phyloP scores from a whole-genome alignment of 163 green algal species.

The Scenedesmus sp. region DNA sequence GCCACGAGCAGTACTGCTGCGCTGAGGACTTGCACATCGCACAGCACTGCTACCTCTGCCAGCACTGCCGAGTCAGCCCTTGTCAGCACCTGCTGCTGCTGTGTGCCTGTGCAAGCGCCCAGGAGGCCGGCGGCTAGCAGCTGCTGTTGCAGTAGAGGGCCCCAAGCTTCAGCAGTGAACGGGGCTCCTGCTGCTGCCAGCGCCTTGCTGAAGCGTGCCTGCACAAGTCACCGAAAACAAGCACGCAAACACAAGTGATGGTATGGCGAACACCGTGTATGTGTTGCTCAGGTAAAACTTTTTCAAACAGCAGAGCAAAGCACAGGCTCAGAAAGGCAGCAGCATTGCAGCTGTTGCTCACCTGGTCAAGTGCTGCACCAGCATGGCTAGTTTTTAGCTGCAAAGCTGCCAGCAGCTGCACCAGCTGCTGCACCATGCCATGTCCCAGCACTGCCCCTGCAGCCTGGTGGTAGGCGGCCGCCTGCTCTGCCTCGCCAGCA shows the following conservation, averaged over 20 bases:
- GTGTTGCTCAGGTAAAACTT: neutral
- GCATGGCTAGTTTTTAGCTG: neutral
- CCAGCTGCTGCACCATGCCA: constrained; percentile 1
- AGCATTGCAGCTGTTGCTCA: neutral
- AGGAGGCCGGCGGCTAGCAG: neutral
- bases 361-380: neutral
- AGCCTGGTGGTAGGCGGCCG: neutral
- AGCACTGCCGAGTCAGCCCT: neutral
- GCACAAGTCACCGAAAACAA: neutral
- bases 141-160: neutral
- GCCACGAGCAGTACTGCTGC: neutral
- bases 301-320: neutral
- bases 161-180: neutral
- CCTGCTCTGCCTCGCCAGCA: neutral
- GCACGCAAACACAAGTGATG: neutral
- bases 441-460: neutral
- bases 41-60: neutral
- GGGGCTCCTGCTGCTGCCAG: neutral
- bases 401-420: constrained; percentile 1
- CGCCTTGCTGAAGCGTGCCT: neutral
- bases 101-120: neutral
- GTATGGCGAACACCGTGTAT: neutral
- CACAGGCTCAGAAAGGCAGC: neutral
- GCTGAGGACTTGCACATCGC: neutral
- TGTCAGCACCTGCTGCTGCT: neutral